phyloP scores from a whole-genome alignment of 352 stramenopile species.

The Phytopythium litorale region DNA sequence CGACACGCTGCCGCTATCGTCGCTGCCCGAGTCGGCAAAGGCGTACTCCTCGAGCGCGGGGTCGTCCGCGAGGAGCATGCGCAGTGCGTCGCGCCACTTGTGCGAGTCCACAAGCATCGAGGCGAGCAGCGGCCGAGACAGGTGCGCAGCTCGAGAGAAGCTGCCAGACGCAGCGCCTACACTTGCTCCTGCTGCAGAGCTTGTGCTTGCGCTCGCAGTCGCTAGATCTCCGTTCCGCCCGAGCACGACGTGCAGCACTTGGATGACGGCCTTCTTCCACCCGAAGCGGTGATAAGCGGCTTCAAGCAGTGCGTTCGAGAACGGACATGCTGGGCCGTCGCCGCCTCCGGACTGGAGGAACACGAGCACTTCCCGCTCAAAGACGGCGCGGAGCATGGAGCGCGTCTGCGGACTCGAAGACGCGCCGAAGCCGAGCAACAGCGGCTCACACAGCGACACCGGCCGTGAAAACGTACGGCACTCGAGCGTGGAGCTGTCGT shows the following conservation, averaged over 20 bases:
- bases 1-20: conserved; percentile 17
- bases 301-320: conserved; percentile 40
- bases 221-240: conserved; percentile 16
- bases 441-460: conserved; percentile 43
- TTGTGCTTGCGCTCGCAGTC: background rate
- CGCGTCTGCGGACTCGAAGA: conserved; percentile 9
- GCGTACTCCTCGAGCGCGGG: conserved; percentile 69
- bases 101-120: conserved; percentile 54
- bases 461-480: conserved; percentile 36
- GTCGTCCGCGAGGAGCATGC: conserved; percentile 42
- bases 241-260: conserved; percentile 35
- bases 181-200: conserved; percentile 4
- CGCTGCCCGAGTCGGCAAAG: conserved; percentile 21
- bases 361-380: conserved; percentile 58
- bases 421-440: conserved; percentile 38
- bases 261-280: conserved; percentile 53
- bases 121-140: conserved; percentile 33
- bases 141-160: conserved; percentile 36
- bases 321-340: conserved; percentile 35
- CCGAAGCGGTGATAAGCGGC: conserved; percentile 48
- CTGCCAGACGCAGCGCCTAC: conserved; percentile 16
- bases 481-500: conserved; percentile 32
- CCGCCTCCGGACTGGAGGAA: conserved; percentile 41
- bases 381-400: conserved; percentile 39
- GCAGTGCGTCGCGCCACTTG: conserved; percentile 53